phyloP scores from a whole-genome alignment of 129 eudicot genomes.

The Lactuca saligna region DNA sequence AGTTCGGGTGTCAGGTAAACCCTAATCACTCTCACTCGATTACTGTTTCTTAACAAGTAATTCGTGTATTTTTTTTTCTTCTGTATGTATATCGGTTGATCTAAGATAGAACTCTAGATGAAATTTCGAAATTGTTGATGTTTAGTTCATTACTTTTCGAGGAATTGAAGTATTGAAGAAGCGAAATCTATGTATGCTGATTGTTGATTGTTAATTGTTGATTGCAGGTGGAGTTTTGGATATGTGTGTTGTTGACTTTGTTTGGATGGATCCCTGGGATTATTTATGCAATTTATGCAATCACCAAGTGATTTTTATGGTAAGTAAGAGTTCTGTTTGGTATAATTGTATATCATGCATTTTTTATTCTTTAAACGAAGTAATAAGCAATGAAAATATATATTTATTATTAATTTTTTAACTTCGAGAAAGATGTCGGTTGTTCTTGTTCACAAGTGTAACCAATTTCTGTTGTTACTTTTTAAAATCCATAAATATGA shows the following conservation, averaged over 20 bases:
- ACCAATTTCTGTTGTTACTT: background rate
- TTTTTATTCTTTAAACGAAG: no score
- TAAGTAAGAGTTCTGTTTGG: background rate
- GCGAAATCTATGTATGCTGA: background rate
- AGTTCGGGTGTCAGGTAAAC: constrained; percentile 60
- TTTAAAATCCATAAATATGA: background rate
- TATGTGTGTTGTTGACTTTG: constrained; percentile 45
- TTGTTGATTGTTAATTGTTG: background rate
- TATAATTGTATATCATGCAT: background rate
- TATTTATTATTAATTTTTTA: no score
- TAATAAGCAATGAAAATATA: no score
- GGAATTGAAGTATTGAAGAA: background rate
- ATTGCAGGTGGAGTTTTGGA: constrained; percentile 54
- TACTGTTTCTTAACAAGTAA: background rate
- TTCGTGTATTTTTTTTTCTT: background rate
- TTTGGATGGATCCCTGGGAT: constrained; percentile 58
- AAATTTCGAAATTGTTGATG: background rate
- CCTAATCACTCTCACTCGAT: background rate
- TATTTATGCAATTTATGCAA: constrained; percentile 49
- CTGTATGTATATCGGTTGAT: background rate
- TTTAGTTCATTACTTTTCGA: background rate
- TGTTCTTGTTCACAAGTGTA: background rate
- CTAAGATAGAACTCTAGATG: background rate
- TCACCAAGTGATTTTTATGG: constrained; percentile 39
- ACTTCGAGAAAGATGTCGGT: background rate